Conservation (phyloP, 2,329 filamentous ascomycete species). For the Exophiala spinifera region DNA sequence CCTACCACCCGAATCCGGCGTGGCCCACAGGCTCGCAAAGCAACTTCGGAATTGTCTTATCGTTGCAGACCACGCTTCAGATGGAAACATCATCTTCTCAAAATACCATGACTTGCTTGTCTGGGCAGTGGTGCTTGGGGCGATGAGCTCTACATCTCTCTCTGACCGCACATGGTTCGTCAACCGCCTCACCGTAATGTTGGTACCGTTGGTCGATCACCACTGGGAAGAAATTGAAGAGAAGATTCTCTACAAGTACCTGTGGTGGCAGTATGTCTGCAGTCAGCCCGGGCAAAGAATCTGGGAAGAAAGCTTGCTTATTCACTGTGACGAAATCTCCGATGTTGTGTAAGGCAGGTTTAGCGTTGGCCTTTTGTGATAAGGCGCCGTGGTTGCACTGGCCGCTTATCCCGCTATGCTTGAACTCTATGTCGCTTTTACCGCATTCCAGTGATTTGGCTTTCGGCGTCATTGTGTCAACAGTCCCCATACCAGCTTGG, state of each 20-base stretch:
- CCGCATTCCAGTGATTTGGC: too few species aligned
- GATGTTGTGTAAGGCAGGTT: too few species aligned
- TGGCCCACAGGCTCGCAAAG: background rate
- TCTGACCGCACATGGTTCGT: background rate
- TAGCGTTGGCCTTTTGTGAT: too few species aligned
- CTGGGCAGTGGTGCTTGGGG: conserved; percentile 1
- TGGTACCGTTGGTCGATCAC: background rate
- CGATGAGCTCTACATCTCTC: background rate
- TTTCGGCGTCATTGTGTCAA: too few species aligned
- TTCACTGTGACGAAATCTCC: too few species aligned
- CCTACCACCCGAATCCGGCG: conserved; percentile 1
- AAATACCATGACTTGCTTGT: background rate
- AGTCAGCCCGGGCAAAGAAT: background rate
- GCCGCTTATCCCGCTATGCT: too few species aligned
- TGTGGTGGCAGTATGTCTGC: conserved; percentile 2
- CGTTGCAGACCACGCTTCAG: background rate
- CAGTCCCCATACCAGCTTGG: too few species aligned
- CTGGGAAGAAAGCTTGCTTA: background rate
- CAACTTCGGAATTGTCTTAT: conserved; percentile 1
- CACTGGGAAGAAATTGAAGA: background rate
- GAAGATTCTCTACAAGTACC: background rate
- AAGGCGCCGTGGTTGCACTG: too few species aligned
- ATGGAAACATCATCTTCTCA: background rate
- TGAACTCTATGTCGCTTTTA: too few species aligned
- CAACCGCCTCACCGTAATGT: background rate